A percentile compares a stretch with the other conserved stretches of the same genome.
These are phyloP conservation scores for Coriaria nepalensis DNA, from an alignment of 306 rosid genomes.

Conservation along the genomic window DNA sequence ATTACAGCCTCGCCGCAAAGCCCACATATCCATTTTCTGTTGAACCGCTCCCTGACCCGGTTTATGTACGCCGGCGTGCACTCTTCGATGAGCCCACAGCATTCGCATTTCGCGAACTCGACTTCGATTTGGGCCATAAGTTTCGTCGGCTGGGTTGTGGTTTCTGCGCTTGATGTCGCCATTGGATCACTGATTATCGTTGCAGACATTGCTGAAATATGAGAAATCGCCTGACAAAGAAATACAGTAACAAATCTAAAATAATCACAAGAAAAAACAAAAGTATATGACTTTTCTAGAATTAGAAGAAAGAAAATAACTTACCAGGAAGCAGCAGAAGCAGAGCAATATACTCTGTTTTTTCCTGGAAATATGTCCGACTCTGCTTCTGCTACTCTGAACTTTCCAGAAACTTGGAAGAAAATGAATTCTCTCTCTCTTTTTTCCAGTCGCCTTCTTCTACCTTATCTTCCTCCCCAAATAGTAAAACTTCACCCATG, in stretches of 20 bases:
- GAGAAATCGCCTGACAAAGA: constrained; percentile 19
- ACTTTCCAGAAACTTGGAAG: constrained; percentile 37
- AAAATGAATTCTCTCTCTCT: constrained; percentile 40
- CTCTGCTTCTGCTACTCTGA: constrained; percentile 4
- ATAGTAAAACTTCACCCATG: constrained; percentile 37
- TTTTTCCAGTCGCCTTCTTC: constrained; percentile 92
- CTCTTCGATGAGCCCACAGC: constrained; percentile 89
- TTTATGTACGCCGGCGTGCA: constrained; percentile 76
- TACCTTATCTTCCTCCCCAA: constrained; percentile 34
- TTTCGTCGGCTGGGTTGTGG: constrained; percentile 39
- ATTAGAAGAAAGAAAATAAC: background rate
- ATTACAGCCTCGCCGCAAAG: constrained; percentile 81
- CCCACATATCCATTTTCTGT: constrained; percentile 87
- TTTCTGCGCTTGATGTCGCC: constrained; percentile 40
- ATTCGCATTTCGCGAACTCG: constrained; percentile 69
- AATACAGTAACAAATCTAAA: background rate
- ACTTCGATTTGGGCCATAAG: constrained; percentile 38
- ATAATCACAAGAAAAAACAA: background rate
- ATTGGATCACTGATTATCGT: constrained; percentile 51
- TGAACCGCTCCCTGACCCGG: constrained; percentile 49
- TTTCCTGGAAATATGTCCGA: background rate
- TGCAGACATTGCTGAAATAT: constrained; percentile 51
- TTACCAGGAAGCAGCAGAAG: too few species aligned
- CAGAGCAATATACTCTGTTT: too few species aligned
- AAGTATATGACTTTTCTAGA: background rate